phyloP scores from a whole-genome alignment of 805 yeast species.

The Ogataea henricii region DNA sequence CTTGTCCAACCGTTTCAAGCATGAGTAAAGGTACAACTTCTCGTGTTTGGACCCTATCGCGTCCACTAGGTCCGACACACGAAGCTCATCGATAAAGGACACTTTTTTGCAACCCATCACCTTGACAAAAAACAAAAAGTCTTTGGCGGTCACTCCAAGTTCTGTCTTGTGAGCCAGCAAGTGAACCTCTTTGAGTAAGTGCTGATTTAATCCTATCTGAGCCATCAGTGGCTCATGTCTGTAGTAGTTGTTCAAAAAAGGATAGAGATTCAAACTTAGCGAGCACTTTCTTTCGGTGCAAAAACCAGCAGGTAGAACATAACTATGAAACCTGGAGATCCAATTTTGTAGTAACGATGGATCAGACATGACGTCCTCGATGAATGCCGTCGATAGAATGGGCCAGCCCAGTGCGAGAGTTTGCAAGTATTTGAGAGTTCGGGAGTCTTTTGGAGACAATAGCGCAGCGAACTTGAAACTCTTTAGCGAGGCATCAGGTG shows the following conservation, averaged over 20 bases:
- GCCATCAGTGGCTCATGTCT: constrained; percentile 33
- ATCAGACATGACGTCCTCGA: constrained; percentile 48
- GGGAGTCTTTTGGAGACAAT: constrained; percentile 54
- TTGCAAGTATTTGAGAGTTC: constrained; percentile 78
- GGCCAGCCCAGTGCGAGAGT: constrained; percentile 88
- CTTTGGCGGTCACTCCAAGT: constrained; percentile 8
- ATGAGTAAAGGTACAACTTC: constrained; percentile 10
- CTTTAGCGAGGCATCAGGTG: constrained; percentile 1
- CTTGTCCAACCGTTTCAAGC: constrained; percentile 12
- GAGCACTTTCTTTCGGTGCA: constrained; percentile 41
- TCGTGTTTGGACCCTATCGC: background rate
- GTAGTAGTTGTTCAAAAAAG: constrained; percentile 43
- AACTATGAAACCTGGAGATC: constrained; percentile 49
- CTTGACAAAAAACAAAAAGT: constrained; percentile 12
- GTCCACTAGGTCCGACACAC: constrained; percentile 1
- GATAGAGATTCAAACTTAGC: constrained; percentile 49
- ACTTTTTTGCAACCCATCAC: constrained; percentile 16
- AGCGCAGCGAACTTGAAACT: constrained; percentile 61
- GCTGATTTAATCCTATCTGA: constrained; percentile 46
- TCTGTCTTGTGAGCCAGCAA: constrained; percentile 38
- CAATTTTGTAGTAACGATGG: constrained; percentile 18
- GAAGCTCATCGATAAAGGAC: constrained; percentile 7
- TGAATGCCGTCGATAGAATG: constrained; percentile 58
- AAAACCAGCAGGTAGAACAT: constrained; percentile 72
- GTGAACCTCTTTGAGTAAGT: constrained; percentile 34